Evolutionary conservation across 1,284 basidiomycete species (phyloP).

Genomic region (Microbotryomycetes sp.): DNA sequence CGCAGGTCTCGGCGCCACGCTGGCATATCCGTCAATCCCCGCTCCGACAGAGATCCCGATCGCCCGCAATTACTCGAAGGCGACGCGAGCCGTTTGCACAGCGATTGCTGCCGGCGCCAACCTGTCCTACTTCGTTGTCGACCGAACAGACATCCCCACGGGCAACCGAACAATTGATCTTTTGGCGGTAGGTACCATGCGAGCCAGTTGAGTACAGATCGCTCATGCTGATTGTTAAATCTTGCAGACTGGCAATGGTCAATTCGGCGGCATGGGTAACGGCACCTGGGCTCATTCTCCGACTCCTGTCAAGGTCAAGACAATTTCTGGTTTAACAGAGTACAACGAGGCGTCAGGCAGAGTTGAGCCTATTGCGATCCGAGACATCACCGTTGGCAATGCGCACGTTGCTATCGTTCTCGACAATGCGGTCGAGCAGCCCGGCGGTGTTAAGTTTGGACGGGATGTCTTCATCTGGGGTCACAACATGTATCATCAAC

Average conservation of each 20-base stretch:
- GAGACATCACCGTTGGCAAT: constrained; percentile 58
- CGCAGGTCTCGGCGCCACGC: constrained; percentile 60
- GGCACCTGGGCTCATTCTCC: constrained; percentile 67
- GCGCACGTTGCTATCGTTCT: constrained; percentile 66
- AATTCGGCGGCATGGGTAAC: constrained; percentile 80
- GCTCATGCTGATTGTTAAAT: constrained; percentile 49
- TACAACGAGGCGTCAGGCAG: constrained; percentile 60
- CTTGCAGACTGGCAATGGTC: constrained; percentile 72
- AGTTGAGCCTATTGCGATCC: constrained; percentile 61
- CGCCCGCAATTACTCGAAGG: constrained; percentile 51
- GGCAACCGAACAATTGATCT: constrained; percentile 12
- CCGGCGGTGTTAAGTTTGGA: constrained; percentile 46
- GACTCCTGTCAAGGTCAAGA: constrained; percentile 65
- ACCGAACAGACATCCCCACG: constrained; percentile 44
- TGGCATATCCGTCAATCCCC: constrained; percentile 63
- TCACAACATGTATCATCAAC: constrained; percentile 46
- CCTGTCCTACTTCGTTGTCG: constrained; percentile 68
- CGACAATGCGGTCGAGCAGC: constrained; percentile 50
- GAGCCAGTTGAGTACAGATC: not conserved
- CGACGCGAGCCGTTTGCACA: constrained; percentile 56
- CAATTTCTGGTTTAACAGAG: constrained; percentile 73
- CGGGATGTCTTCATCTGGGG: constrained; percentile 51
- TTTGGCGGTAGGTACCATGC: constrained; percentile 11
- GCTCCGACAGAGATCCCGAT: constrained; percentile 80
- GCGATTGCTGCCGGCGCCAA: constrained; percentile 65